Evolutionary conservation across 2,329 filamentous ascomycete genomes (phyloP).

Genomic region (Penicillium sp.): DNA sequence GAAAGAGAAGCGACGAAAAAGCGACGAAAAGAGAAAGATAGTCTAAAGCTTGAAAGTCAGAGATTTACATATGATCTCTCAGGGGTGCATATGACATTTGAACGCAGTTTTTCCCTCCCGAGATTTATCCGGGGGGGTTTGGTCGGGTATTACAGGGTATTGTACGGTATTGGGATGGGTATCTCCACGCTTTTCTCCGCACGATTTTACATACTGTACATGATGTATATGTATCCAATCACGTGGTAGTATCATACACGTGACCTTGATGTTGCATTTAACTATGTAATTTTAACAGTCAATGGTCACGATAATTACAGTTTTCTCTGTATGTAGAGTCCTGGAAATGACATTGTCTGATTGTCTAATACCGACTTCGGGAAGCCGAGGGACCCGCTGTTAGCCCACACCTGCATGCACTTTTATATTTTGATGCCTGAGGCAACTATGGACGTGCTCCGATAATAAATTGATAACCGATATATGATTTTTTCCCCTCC

Average conservation of each 20-base stretch:
- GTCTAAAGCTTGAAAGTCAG: neutral
- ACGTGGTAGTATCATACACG: neutral
- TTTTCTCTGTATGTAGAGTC: neutral
- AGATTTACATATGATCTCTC: neutral
- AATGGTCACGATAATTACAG: neutral
- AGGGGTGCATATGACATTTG: slow-evolving; percentile 8
- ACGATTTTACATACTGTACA: slow-evolving; percentile 13
- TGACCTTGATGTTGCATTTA: neutral
- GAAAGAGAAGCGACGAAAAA: neutral
- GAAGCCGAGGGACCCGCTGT: slow-evolving; percentile 1
- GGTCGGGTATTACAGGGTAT: neutral
- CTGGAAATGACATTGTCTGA: neutral
- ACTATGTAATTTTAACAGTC: neutral
- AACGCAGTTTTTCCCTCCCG: slow-evolving; percentile 11
- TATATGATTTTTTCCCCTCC: slow-evolving; percentile 15
- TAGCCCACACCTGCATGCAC: neutral
- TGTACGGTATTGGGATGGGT: slow-evolving; percentile 15
- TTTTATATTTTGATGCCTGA: neutral
- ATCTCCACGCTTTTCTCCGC: slow-evolving; percentile 25
- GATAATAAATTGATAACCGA: slow-evolving; percentile 18
- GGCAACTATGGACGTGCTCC: neutral
- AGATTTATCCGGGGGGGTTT: slow-evolving; percentile 21
- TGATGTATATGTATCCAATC: neutral
- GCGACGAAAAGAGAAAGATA: neutral
- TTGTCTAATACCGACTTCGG: neutral